A percentile compares a stretch with the other conserved stretches of the same genome.
phyloP scores from a whole-genome alignment of 2,329 filamentous ascomycete species.

The Thielaviopsis ethacetica region DNA sequence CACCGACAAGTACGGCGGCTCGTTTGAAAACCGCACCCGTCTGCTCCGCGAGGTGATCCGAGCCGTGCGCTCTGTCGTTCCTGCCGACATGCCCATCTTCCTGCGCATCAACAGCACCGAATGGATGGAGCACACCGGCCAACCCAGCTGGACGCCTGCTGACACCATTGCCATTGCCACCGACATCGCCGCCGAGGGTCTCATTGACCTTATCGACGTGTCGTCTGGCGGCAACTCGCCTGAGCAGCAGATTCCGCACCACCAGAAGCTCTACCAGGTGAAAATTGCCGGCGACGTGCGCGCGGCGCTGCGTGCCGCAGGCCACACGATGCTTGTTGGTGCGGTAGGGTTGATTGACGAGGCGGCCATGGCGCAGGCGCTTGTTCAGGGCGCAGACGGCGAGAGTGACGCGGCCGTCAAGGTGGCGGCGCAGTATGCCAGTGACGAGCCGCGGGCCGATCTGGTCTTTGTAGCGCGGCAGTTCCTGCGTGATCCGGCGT shows the following conservation, averaged over 20 bases:
- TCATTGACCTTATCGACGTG: slow-evolving; percentile 67
- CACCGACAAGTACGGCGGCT: slow-evolving; percentile 49
- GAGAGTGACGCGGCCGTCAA: slow-evolving; percentile 19
- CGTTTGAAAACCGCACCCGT: slow-evolving; percentile 49
- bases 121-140: slow-evolving; percentile 35
- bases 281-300: slow-evolving; percentile 58
- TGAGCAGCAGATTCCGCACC: slow-evolving; percentile 40
- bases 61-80: slow-evolving; percentile 34
- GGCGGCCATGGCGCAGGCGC: slow-evolving; percentile 47
- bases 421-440: slow-evolving; percentile 23
- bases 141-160: slow-evolving; percentile 49
- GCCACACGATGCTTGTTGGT: slow-evolving; percentile 44
- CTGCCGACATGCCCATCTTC: slow-evolving; percentile 37
- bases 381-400: slow-evolving; percentile 32
- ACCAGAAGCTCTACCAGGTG: slow-evolving; percentile 55
- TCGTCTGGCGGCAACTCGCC: slow-evolving; percentile 57
- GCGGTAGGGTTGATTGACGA: slow-evolving; percentile 60
- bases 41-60: slow-evolving; percentile 37
- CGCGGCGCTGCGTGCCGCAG: slow-evolving; percentile 37
- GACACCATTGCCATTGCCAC: slow-evolving; percentile 38
- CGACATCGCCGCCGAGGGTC: slow-evolving; percentile 50
- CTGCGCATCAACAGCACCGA: slow-evolving; percentile 46
- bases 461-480: slow-evolving; percentile 58
- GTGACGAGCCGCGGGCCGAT: slow-evolving; percentile 37
- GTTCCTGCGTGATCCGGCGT: slow-evolving; percentile 68